These are phyloP conservation scores for Lipomyces starkeyi DNA, from an alignment of 805 yeast species.

Conservation along the genomic window DNA sequence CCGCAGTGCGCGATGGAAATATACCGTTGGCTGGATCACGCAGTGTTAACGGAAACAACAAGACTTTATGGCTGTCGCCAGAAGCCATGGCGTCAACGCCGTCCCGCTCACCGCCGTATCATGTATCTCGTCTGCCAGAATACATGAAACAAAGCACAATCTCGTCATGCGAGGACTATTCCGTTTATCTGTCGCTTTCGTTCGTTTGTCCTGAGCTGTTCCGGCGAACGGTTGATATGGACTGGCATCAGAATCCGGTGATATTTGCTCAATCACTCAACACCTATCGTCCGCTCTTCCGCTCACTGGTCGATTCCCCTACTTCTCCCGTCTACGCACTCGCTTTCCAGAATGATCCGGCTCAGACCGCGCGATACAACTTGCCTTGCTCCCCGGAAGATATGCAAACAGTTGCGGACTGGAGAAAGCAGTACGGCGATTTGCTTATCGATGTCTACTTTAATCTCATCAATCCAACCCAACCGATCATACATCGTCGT, in stretches of 20 bases:
- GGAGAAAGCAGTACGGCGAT: slow-evolving; percentile 26
- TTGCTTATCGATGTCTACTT: slow-evolving; percentile 24
- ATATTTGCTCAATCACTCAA: neutral
- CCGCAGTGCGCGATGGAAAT: neutral
- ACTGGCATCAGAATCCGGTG: neutral
- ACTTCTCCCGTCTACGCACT: slow-evolving; percentile 20
- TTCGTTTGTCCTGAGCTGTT: slow-evolving; percentile 26
- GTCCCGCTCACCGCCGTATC: neutral
- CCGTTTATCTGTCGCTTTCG: slow-evolving; percentile 27
- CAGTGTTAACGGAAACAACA: neutral
- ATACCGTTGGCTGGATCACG: neutral
- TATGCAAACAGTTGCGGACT: slow-evolving; percentile 13
- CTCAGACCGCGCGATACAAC: neutral
- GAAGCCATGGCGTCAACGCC: neutral
- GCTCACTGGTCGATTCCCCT: slow-evolving; percentile 12
- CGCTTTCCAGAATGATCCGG: slow-evolving; percentile 20
- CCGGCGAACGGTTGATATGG: slow-evolving; percentile 15
- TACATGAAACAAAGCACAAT: slow-evolving; percentile 23
- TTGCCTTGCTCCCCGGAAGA: slow-evolving; percentile 10
- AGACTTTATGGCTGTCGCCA: neutral
- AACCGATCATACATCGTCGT: slow-evolving; percentile 30
- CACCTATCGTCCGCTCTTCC: slow-evolving; percentile 1
- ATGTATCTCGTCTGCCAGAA: slow-evolving; percentile 3
- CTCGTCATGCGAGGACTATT: slow-evolving; percentile 18
- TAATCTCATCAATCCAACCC: slow-evolving; percentile 15